Conservation (phyloP, 257 asterid genomes). For the Eustoma russellianum region DNA sequence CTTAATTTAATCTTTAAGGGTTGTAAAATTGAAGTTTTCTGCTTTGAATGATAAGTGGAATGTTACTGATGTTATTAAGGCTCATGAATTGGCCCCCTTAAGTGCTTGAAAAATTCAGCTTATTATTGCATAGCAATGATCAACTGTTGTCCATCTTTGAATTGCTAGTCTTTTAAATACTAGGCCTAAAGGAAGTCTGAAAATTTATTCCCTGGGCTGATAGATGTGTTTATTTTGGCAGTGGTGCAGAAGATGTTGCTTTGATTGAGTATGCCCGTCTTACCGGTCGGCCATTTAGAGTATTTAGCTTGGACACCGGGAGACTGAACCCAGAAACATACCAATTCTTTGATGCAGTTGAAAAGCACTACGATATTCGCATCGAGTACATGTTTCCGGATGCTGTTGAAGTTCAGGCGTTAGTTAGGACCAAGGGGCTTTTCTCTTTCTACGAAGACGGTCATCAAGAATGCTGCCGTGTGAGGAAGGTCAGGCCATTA, state of each 20-base stretch:
- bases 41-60: too few relatives aligned
- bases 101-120: too few relatives aligned
- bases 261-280: slow-evolving; percentile 74
- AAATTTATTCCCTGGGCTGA: too few relatives aligned
- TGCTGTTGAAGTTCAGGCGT: slow-evolving; percentile 64
- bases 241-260: slow-evolving; percentile 94
- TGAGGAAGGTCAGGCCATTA: slow-evolving; percentile 70
- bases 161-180: too few relatives aligned
- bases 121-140: too few relatives aligned
- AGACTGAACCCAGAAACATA: slow-evolving; percentile 83
- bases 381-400: slow-evolving; percentile 91
- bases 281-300: slow-evolving; percentile 80
- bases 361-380: slow-evolving; percentile 62
- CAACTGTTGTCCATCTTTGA: too few relatives aligned
- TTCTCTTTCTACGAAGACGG: slow-evolving; percentile 89
- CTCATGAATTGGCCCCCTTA: too few relatives aligned
- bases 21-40: too few relatives aligned
- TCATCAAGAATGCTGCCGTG: slow-evolving; percentile 93
- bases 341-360: slow-evolving; percentile 58
- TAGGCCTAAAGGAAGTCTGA: too few relatives aligned
- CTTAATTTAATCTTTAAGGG: too few relatives aligned
- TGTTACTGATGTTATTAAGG: too few relatives aligned
- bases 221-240: slow-evolving; percentile 12
- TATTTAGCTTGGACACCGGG: slow-evolving; percentile 85
- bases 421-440: slow-evolving; percentile 76